Percentiles rank a stretch among this genome's conserved stretches.
Conservation (phyloP, 768 basidiomycete genomes). For the Tulasnella sp. region DNA sequence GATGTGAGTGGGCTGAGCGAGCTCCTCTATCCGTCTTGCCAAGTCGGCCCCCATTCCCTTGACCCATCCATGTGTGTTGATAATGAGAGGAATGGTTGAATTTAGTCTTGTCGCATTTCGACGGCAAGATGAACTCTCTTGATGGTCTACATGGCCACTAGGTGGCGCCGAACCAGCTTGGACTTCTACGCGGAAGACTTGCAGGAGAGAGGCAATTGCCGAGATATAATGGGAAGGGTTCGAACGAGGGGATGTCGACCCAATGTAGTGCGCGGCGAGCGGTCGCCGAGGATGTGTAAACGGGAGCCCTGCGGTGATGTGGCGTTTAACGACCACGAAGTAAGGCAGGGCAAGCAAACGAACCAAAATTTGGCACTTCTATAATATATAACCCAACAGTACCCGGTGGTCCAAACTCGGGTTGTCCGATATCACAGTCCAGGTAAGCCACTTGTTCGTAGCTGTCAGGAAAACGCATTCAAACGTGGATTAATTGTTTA, state of each 20-base stretch:
- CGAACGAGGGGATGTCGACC: slow-evolving; percentile 69
- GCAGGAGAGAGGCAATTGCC: slow-evolving; percentile 61
- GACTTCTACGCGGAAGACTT: slow-evolving; percentile 66
- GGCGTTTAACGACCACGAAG: not conserved
- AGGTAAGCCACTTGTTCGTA: slow-evolving; percentile 83
- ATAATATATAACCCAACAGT: slow-evolving; percentile 76
- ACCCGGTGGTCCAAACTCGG: slow-evolving; percentile 86
- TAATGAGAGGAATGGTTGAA: slow-evolving; percentile 52
- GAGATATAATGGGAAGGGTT: slow-evolving; percentile 73
- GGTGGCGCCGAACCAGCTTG: slow-evolving; percentile 44
- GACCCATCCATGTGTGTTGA: slow-evolving; percentile 97
- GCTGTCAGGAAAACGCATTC: slow-evolving; percentile 40
- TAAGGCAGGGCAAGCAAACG: slow-evolving; percentile 30
- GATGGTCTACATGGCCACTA: slow-evolving; percentile 31
- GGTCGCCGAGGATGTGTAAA: slow-evolving; percentile 80
- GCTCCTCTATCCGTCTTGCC: slow-evolving; percentile 61
- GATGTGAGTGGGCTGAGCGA: slow-evolving; percentile 57
- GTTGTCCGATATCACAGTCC: slow-evolving; percentile 91
- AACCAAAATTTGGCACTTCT: slow-evolving; percentile 67
- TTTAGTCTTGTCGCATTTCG: not conserved
- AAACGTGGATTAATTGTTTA: not conserved
- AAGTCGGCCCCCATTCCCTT: slow-evolving; percentile 90
- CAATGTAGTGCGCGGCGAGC: slow-evolving; percentile 73
- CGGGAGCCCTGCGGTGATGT: slow-evolving; percentile 60
- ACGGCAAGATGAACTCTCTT: slow-evolving; percentile 52